phyloP scores from a whole-genome alignment of 2,329 filamentous ascomycete genomes.

The Fusarium agapanthi region DNA sequence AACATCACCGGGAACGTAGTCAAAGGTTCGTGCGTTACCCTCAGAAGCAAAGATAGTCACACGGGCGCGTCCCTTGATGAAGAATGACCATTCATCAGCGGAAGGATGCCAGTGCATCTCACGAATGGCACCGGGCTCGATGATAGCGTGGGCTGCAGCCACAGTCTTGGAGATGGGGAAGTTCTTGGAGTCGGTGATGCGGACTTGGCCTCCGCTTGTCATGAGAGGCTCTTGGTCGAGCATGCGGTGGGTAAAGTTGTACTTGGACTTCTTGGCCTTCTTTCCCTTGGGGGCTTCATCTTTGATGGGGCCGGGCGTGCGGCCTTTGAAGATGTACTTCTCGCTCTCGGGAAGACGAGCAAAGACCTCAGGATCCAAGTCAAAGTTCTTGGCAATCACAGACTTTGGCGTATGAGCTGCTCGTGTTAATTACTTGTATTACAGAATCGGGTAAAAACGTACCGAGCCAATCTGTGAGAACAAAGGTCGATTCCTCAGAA shows the following conservation, averaged over 20 bases:
- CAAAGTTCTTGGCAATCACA: constrained; percentile 79
- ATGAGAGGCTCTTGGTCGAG: constrained; percentile 73
- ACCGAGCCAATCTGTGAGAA: constrained; percentile 78
- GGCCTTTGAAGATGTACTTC: constrained; percentile 82
- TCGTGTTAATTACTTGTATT: neutral
- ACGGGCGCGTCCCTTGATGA: constrained; percentile 75
- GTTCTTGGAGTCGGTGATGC: constrained; percentile 79
- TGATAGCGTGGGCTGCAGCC: constrained; percentile 75
- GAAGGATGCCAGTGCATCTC: constrained; percentile 88
- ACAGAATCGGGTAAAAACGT: constrained; percentile 29
- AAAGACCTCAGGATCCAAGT: constrained; percentile 75
- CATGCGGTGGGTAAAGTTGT: constrained; percentile 76
- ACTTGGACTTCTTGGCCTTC: constrained; percentile 71
- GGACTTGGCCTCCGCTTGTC: constrained; percentile 70
- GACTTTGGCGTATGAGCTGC: constrained; percentile 74
- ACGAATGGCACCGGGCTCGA: constrained; percentile 75
- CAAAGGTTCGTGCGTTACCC: constrained; percentile 75
- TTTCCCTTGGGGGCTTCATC: constrained; percentile 70
- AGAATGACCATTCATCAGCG: constrained; percentile 84
- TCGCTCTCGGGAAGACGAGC: constrained; percentile 71
- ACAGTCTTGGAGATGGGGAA: constrained; percentile 79
- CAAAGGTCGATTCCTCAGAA: constrained; percentile 72
- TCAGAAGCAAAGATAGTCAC: constrained; percentile 79
- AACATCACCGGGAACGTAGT: constrained; percentile 79
- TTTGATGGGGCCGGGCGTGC: constrained; percentile 69